Evolutionary conservation across 257 asterid species (phyloP).

Genomic region (Solanum appendiculatum): DNA sequence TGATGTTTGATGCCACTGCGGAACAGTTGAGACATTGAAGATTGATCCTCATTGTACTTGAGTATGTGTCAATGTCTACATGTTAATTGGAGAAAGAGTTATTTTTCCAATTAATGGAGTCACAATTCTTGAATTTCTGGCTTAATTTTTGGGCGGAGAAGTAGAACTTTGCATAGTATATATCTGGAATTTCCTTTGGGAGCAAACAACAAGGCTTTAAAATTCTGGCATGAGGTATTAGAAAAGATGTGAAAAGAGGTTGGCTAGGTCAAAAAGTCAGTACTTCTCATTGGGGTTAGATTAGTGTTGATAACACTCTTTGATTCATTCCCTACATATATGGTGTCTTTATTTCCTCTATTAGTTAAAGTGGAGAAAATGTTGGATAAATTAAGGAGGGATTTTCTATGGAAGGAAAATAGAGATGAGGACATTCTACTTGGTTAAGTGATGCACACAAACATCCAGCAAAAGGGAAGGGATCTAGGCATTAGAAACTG

Average conservation of each 20-base stretch:
- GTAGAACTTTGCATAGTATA: neutral
- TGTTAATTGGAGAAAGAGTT: neutral
- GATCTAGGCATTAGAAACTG: neutral
- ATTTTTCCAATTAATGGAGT: neutral
- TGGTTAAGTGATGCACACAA: neutral
- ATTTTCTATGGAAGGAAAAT: neutral
- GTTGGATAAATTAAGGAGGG: neutral
- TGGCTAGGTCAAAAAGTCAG: neutral
- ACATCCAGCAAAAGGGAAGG: neutral
- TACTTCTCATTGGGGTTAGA: neutral
- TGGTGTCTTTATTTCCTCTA: neutral
- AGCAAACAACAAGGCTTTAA: neutral
- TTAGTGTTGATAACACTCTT: neutral
- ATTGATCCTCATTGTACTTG: neutral
- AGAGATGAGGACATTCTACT: neutral
- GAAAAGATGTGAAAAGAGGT: neutral
- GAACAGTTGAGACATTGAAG: neutral
- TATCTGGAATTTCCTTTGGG: neutral
- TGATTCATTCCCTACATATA: neutral
- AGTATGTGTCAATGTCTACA: neutral
- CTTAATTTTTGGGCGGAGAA: neutral
- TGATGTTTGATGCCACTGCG: neutral
- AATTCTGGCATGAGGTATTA: neutral
- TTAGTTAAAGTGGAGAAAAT: neutral
- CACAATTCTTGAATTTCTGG: neutral